Percentiles rank a stretch among this genome's conserved stretches.
Conservation (phyloP, 2,329 filamentous ascomycete genomes). For the Hymenoscyphus fructigenus region DNA sequence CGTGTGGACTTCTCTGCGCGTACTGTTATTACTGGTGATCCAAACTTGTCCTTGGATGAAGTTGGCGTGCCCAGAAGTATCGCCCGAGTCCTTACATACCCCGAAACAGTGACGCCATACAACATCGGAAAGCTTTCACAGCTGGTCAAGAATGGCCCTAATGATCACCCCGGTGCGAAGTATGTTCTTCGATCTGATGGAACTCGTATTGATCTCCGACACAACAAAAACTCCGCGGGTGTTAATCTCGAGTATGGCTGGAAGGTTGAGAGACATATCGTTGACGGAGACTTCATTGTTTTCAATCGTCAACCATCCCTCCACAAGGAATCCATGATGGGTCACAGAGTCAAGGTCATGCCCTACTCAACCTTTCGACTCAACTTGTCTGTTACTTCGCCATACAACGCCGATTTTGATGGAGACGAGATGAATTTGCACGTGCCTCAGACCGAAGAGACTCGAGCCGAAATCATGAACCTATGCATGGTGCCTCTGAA, state of each 20-base stretch:
- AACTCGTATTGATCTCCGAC: constrained; percentile 89
- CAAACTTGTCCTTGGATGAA: constrained; percentile 93
- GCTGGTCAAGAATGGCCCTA: constrained; percentile 89
- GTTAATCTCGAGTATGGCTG: constrained; percentile 93
- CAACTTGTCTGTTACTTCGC: constrained; percentile 95
- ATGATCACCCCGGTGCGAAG: constrained; percentile 91
- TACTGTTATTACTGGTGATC: constrained; percentile 99
- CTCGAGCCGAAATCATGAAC: constrained; percentile 88
- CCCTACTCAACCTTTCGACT: constrained; percentile 98
- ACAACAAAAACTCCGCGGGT: constrained; percentile 77
- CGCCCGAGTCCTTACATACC: constrained; percentile 89
- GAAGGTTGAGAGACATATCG: constrained; percentile 97
- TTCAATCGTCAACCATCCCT: constrained; percentile 99
- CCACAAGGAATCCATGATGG: constrained; percentile 99
- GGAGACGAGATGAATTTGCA: constrained; percentile 99
- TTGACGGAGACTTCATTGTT: constrained; percentile 96
- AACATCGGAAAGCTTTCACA: constrained; percentile 92
- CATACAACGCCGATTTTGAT: constrained; percentile 99
- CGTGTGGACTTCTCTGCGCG: constrained; percentile 98
- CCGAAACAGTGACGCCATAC: constrained; percentile 95
- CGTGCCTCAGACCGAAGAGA: constrained; percentile 96
- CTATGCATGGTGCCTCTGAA: constrained; percentile 98
- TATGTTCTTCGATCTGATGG: constrained; percentile 95
- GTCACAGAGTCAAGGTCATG: constrained; percentile 95
- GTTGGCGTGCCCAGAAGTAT: constrained; percentile 95